Evolutionary conservation across 768 basidiomycete genomes (phyloP).

Genomic region (Boletus rubescentipes): DNA sequence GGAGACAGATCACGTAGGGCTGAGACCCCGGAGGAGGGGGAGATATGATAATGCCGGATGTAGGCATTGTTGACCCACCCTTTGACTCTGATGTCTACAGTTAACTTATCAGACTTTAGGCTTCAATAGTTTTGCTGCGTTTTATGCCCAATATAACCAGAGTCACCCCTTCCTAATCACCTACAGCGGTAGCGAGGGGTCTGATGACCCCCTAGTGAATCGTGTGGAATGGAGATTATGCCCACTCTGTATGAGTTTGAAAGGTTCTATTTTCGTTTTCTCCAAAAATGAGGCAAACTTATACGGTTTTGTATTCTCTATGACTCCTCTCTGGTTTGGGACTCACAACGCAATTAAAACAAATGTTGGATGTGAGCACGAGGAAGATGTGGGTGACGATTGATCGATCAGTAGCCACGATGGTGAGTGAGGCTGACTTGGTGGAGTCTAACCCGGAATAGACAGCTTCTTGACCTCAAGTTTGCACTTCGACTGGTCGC

Average conservation of each 20-base stretch:
- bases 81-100: background rate
- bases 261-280: conserved; percentile 4
- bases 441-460: background rate
- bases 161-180: conserved; percentile 1
- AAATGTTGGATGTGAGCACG: background rate
- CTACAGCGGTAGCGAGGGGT: background rate
- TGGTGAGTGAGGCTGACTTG: conserved; percentile 6
- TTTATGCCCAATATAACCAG: background rate
- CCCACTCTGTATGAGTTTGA: background rate
- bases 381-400: background rate
- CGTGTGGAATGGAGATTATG: conserved; percentile 1
- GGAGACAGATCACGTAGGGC: conserved; percentile 45
- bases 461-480: background rate
- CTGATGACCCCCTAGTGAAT: background rate
- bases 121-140: background rate
- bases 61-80: conserved; percentile 5
- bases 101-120: conserved; percentile 4
- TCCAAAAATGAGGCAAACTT: conserved; percentile 8
- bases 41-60: conserved; percentile 52
- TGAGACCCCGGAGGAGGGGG: conserved; percentile 87
- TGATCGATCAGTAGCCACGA: background rate
- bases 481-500: too few species aligned
- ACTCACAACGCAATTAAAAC: background rate
- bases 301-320: background rate
- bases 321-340: conserved; percentile 1